Conservation (phyloP, 345 rosid genomes). For the Gossypium anomalum region DNA sequence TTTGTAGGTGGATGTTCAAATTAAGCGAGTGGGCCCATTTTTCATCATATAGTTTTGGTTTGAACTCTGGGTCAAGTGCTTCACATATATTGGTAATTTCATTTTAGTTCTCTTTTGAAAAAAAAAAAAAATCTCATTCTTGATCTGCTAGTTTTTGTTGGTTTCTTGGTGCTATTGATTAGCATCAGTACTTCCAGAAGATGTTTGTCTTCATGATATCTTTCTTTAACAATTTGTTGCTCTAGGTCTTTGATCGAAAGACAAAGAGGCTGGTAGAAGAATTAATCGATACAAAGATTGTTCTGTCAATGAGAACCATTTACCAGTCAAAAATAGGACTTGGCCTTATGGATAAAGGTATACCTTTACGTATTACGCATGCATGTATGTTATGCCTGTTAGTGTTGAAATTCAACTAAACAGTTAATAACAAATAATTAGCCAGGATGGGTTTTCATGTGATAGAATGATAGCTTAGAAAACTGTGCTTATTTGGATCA, state of each 20-base stretch:
- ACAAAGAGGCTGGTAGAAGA: constrained; percentile 90
- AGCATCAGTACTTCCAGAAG: background rate
- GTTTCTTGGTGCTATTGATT: constrained; percentile 2
- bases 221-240: constrained; percentile 23
- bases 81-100: constrained; percentile 81
- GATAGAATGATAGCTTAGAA: background rate
- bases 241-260: constrained; percentile 78
- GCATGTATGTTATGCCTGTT: background rate
- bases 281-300: constrained; percentile 75
- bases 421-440: background rate
- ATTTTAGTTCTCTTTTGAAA: background rate
- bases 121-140: constrained; percentile 3
- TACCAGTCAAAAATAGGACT: constrained; percentile 93
- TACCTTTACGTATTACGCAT: background rate
- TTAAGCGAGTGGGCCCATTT: constrained; percentile 94
- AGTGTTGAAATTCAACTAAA: background rate
- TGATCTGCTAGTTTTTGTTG: background rate
- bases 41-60: constrained; percentile 82
- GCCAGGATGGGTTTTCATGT: background rate
- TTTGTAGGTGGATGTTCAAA: constrained; percentile 82
- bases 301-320: constrained; percentile 87
- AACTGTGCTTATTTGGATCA: background rate
- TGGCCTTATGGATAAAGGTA: constrained; percentile 82
- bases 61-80: constrained; percentile 83
- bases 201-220: constrained; percentile 2